These are phyloP conservation scores for Saccharomycopsis amapae DNA, from an alignment of 805 yeast species.

Conservation along the genomic window DNA sequence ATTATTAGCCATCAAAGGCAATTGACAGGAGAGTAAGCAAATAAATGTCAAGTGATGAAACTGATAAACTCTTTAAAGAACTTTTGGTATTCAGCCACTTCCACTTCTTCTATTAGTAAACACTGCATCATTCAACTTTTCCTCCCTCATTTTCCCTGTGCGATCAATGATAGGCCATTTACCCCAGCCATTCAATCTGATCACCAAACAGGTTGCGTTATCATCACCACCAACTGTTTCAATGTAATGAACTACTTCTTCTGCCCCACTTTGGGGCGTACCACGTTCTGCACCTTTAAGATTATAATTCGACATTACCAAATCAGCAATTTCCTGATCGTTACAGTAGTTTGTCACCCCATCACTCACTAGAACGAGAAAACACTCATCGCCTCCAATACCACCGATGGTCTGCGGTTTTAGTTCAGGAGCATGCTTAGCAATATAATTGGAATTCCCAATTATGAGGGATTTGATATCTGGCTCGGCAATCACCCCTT, in stretches of 20 bases:
- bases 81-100: slow-evolving; percentile 6
- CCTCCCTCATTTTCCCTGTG: slow-evolving; percentile 76
- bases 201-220: slow-evolving; percentile 86
- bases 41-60: too few relatives aligned
- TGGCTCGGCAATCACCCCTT: slow-evolving; percentile 90
- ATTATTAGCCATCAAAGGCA: too few relatives aligned
- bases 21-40: too few relatives aligned
- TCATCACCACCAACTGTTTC: slow-evolving; percentile 89
- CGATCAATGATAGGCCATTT: slow-evolving; percentile 81
- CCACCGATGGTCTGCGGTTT: slow-evolving; percentile 25
- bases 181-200: slow-evolving; percentile 88
- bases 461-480: slow-evolving; percentile 65
- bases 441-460: slow-evolving; percentile 48
- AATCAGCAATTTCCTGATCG: slow-evolving; percentile 89
- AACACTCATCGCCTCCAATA: slow-evolving; percentile 81
- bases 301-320: slow-evolving; percentile 61
- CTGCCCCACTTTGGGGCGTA: slow-evolving; percentile 79
- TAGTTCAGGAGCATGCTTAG: slow-evolving; percentile 19
- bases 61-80: too few relatives aligned
- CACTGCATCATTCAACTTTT: slow-evolving; percentile 43
- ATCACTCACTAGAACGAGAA: slow-evolving; percentile 75
- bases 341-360: slow-evolving; percentile 76
- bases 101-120: slow-evolving; percentile 13
- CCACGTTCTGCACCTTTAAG: slow-evolving; percentile 59
- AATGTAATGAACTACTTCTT: slow-evolving; percentile 75